A percentile compares a stretch with the other conserved stretches of the same genome.
These are phyloP conservation scores for Leccinum uliginosum DNA, from an alignment of 768 basidiomycete genomes.

Conservation along the genomic window DNA sequence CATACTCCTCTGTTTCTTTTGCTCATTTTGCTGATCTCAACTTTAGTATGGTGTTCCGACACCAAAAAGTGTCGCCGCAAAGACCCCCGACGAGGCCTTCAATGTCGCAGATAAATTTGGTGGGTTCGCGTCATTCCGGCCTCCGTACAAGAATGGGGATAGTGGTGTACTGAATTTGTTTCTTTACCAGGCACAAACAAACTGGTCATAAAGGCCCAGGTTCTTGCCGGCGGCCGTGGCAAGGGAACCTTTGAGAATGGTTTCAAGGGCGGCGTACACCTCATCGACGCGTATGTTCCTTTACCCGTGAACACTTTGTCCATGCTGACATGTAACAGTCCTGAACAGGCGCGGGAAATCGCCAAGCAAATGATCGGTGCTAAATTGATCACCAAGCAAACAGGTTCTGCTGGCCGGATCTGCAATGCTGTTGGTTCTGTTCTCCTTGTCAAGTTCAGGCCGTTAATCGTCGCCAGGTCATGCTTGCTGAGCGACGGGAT, in stretches of 20 bases:
- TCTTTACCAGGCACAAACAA: constrained; percentile 54
- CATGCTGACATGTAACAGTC: constrained; percentile 41
- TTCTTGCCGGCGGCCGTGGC: constrained; percentile 96
- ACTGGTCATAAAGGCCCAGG: constrained; percentile 98
- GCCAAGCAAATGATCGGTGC: constrained; percentile 93
- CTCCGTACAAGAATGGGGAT: background rate
- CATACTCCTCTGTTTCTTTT: background rate
- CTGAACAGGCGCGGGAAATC: constrained; percentile 82
- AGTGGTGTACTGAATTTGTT: background rate
- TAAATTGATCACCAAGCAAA: constrained; percentile 98
- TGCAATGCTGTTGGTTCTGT: constrained; percentile 81
- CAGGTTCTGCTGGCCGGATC: constrained; percentile 83
- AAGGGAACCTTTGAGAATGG: constrained; percentile 97
- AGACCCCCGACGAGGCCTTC: constrained; percentile 84
- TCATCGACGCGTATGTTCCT: constrained; percentile 68
- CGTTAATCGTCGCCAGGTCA: constrained; percentile 58
- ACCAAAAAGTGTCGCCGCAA: constrained; percentile 85
- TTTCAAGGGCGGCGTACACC: constrained; percentile 95
- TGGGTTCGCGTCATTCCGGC: constrained; percentile 29
- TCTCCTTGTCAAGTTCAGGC: background rate
- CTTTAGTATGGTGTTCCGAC: constrained; percentile 90
- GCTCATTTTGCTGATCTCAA: background rate
- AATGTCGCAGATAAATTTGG: constrained; percentile 88
- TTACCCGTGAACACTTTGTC: background rate
- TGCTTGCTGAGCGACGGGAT: constrained; percentile 93